A percentile compares a stretch with the other conserved stretches of the same genome.
Conservation (phyloP, 176 grass and related monocot genomes). For the Triticum monococcum region DNA sequence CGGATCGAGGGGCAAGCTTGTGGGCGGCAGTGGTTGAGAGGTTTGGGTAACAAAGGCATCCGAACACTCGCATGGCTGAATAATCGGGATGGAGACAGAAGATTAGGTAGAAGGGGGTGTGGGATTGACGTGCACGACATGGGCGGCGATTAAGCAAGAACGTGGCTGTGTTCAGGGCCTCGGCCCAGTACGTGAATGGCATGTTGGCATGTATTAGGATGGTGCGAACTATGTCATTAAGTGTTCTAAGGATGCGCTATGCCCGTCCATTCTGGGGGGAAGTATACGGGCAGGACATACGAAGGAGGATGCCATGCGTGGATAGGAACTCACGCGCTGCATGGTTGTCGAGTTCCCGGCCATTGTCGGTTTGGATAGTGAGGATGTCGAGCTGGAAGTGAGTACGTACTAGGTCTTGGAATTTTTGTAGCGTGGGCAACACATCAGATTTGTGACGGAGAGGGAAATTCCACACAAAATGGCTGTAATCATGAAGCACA, state of each 20-base stretch:
- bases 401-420: not conserved
- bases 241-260: not conserved
- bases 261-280: not conserved
- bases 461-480: too few species aligned
- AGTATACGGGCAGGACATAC: not conserved
- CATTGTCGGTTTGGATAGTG: not conserved
- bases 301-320: not conserved
- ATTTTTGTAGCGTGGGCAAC: too few species aligned
- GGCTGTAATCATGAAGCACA: too few species aligned
- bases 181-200: not conserved
- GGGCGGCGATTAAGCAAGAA: too few species aligned
- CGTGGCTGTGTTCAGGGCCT: not conserved
- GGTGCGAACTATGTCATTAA: not conserved
- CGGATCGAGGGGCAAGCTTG: not conserved
- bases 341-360: not conserved
- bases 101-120: not conserved
- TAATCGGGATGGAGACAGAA: fast-evolving
- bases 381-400: not conserved
- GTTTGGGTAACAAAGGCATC: not conserved
- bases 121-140: not conserved
- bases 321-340: not conserved
- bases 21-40: not conserved
- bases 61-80: not conserved
- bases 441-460: too few species aligned
- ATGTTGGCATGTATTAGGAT: not conserved